Evolutionary conservation across 1,284 basidiomycete genomes (phyloP).

Genomic region (Trichosporon sp.): DNA sequence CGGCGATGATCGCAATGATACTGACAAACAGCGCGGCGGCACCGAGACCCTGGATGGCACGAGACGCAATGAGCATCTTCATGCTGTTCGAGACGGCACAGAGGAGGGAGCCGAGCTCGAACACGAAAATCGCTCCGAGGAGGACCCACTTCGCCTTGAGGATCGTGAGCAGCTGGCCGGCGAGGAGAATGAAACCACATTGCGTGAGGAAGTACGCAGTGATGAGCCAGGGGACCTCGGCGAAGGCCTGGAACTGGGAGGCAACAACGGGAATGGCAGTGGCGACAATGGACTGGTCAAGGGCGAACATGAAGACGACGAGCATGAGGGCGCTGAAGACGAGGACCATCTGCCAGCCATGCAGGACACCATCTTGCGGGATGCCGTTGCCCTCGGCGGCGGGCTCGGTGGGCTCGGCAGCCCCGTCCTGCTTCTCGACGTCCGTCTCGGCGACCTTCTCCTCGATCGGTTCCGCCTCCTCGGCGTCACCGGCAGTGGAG

Average conservation of each 20-base stretch:
- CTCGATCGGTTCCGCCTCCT: neutral
- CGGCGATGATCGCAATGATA: conserved; percentile 57
- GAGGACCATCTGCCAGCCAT: conserved; percentile 38
- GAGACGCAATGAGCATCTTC: conserved; percentile 59
- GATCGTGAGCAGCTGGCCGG: conserved; percentile 57
- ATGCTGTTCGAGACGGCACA: conserved; percentile 59
- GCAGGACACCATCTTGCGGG: conserved; percentile 37
- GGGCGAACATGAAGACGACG: conserved; percentile 45
- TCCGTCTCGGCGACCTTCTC: neutral
- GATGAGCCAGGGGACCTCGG: conserved; percentile 57
- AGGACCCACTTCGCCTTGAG: conserved; percentile 59
- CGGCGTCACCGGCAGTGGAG: conserved; percentile 5
- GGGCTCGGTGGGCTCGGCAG: neutral
- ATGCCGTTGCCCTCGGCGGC: too few species aligned
- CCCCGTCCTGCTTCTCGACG: neutral
- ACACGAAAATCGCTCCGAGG: conserved; percentile 58
- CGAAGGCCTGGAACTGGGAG: conserved; percentile 59
- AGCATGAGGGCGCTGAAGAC: conserved; percentile 50
- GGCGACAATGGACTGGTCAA: conserved; percentile 53
- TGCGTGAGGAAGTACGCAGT: conserved; percentile 59
- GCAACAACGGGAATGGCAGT: conserved; percentile 59
- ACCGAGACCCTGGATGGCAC: conserved; percentile 58
- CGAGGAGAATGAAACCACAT: conserved; percentile 56
- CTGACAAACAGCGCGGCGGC: conserved; percentile 53
- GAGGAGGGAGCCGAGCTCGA: conserved; percentile 60